Evolutionary conservation across 805 yeast species (phyloP), one percentile per base, ranked within the genome.

Genomic region (Saturnispora galanensis): DNA sequence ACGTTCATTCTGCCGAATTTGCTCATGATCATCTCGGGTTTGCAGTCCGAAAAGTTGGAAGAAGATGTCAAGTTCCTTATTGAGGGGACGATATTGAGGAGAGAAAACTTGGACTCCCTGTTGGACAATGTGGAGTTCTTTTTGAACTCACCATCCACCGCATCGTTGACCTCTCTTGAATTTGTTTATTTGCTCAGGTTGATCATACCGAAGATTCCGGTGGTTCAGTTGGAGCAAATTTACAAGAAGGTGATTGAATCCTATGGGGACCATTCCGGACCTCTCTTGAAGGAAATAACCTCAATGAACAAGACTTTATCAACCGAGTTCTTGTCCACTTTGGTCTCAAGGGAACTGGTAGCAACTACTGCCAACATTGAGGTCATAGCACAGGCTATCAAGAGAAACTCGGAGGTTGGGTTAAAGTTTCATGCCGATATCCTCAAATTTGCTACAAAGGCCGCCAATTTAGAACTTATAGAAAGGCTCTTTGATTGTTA

Each of bases 361-460:
- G 26, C 38, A 1, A 10, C 13, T 3, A 41, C 51, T 1, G 36
- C 52, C 2, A 49, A 66, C 28, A 74, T 77, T 75, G 51, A 54
- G 1, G 59, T 82, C 43, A 56, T 81, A 4, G 63, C 59, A 1
- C 64, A 72, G 31, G 60, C 81, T 4, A 54, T 81, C 11, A 66
- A 66, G 26, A 66, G 80, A 43, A 82, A 81, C 57, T 66, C 77
- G 3, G 82, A 77, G 45, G 63, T 81, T 42, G 80, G 81, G n/a
- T 62, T 74, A 12, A 59, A 68, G 26, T 67, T 69, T 46, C 54
- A 68, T n/a, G 55, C 59, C 3, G 48, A 55, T 12, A 63, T 73
- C 2, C 52, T 71, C 44, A 47, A 48, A 1, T 11, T 48, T 4
- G 31, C 48, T 3, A 17, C 50, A 5, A 36, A 35, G 3, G 4